Conservation (phyloP, 169 alveolate genomes). For the Plasmodium malariae region DNA sequence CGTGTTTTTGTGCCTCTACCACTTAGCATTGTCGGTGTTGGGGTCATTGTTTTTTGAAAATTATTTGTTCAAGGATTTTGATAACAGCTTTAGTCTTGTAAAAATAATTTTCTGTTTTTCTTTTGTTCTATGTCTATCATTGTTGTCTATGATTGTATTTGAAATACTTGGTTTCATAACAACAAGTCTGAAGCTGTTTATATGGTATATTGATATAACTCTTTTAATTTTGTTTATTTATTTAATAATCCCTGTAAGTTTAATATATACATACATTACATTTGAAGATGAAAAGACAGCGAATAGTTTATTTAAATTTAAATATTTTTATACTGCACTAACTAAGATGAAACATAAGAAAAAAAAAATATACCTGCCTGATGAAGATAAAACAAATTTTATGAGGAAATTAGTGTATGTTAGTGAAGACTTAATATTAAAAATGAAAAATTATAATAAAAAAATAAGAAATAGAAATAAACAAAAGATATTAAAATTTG, state of each 20-base stretch:
- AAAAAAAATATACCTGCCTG: slow-evolving; percentile 5
- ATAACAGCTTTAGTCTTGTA: slow-evolving; percentile 50
- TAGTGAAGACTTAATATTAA: slow-evolving; percentile 47
- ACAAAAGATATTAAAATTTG: slow-evolving; percentile 21
- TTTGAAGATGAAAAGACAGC: slow-evolving; percentile 47
- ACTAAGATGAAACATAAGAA: slow-evolving; percentile 35
- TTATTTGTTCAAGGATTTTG: slow-evolving; percentile 47
- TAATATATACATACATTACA: slow-evolving; percentile 58
- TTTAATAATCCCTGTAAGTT: slow-evolving; percentile 41
- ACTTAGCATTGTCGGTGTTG: slow-evolving; percentile 11
- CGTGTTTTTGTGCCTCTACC: slow-evolving; percentile 31
- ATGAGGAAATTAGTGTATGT: slow-evolving; percentile 39
- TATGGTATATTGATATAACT: slow-evolving; percentile 68
- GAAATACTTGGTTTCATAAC: slow-evolving; percentile 52
- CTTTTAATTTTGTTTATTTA: slow-evolving; percentile 50
- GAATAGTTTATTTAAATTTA: slow-evolving; percentile 39
- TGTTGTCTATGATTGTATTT: slow-evolving; percentile 39
- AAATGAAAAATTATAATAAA: slow-evolving; percentile 51
- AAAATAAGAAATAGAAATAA: slow-evolving; percentile 37
- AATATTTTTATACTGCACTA: slow-evolving; percentile 37
- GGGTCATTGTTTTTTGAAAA: slow-evolving; percentile 58
- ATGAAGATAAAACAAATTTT: slow-evolving; percentile 50
- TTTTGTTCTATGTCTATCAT: slow-evolving; percentile 48
- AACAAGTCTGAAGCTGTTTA: slow-evolving; percentile 31
- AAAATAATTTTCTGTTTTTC: slow-evolving; percentile 61